phyloP scores from a whole-genome alignment of 163 green algal species.

The Chlorella variabilis region DNA sequence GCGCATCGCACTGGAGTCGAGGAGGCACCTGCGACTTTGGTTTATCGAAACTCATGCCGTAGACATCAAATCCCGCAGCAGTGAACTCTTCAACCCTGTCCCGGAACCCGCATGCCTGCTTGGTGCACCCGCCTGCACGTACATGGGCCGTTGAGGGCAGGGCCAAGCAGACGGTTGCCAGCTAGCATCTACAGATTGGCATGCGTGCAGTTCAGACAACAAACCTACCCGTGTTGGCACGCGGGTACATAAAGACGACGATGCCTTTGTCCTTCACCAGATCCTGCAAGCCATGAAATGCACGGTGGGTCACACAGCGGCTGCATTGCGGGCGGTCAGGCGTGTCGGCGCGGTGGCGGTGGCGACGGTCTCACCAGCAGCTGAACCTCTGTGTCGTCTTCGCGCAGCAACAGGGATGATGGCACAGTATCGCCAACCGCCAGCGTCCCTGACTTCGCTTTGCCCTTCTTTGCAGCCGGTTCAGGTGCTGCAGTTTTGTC shows the following conservation, averaged over 20 bases:
- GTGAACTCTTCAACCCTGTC: constrained; percentile 55
- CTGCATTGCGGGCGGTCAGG: background rate
- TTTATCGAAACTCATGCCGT: constrained; percentile 68
- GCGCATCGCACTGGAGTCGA: too few species aligned
- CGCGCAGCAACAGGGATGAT: constrained; percentile 30
- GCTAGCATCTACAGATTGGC: too few species aligned
- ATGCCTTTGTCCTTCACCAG: constrained; percentile 59
- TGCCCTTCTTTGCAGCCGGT: constrained; percentile 36
- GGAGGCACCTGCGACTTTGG: constrained; percentile 46
- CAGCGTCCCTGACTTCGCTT: background rate
- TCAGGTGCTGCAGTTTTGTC: background rate
- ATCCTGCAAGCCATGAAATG: constrained; percentile 39
- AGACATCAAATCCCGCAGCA: constrained; percentile 64
- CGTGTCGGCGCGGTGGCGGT: background rate
- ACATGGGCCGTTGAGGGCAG: too few species aligned
- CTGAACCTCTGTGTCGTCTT: constrained; percentile 42
- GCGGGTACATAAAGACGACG: constrained; percentile 75
- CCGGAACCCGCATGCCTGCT: constrained; percentile 69
- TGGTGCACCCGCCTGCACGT: constrained; percentile 67
- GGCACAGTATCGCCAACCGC: constrained; percentile 40
- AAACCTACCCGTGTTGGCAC: constrained; percentile 58
- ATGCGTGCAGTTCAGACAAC: too few species aligned
- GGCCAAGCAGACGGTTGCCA: too few species aligned
- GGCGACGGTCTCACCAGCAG: constrained; percentile 19
- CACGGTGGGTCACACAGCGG: too few species aligned